Percentiles rank a stretch among this genome's conserved stretches.
These are phyloP conservation scores for Cladobotryum mycophilum DNA, from an alignment of 2,329 filamentous ascomycete species.

Conservation along the genomic window DNA sequence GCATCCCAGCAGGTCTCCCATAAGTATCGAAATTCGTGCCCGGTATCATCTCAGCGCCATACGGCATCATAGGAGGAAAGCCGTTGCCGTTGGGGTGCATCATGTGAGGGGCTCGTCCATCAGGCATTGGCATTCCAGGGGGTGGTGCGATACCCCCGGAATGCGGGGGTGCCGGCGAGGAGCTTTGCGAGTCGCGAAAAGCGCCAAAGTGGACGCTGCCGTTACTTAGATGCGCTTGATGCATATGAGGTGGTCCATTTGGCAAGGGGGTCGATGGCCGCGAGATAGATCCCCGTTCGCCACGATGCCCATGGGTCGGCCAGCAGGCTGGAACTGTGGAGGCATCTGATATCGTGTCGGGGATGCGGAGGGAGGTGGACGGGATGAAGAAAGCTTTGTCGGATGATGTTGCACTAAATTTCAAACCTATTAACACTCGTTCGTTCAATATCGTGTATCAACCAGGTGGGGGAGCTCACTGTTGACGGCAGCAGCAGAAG, in stretches of 20 bases:
- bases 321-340: conserved; percentile 35
- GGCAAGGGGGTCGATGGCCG: conserved; percentile 26
- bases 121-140: conserved; percentile 35
- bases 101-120: conserved; percentile 30
- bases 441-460: neutral
- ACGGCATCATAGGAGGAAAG: conserved; percentile 33
- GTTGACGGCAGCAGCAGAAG: conserved; percentile 2
- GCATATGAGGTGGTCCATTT: conserved; percentile 30
- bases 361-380: conserved; percentile 27
- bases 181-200: conserved; percentile 48
- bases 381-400: conserved; percentile 12
- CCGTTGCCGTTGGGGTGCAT: conserved; percentile 24
- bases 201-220: conserved; percentile 52
- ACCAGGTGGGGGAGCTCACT: conserved; percentile 10
- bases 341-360: conserved; percentile 37
- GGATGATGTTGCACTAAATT: conserved; percentile 6
- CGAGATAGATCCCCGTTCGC: conserved; percentile 28
- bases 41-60: conserved; percentile 29
- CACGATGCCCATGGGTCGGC: conserved; percentile 23
- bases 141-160: conserved; percentile 43
- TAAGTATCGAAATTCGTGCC: conserved; percentile 31
- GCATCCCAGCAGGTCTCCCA: conserved; percentile 30
- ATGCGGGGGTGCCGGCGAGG: conserved; percentile 50
- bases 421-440: neutral
- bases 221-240: conserved; percentile 49